These are phyloP conservation scores for Trametes cubensis DNA, from an alignment of 768 basidiomycete genomes.

Conservation along the genomic window DNA sequence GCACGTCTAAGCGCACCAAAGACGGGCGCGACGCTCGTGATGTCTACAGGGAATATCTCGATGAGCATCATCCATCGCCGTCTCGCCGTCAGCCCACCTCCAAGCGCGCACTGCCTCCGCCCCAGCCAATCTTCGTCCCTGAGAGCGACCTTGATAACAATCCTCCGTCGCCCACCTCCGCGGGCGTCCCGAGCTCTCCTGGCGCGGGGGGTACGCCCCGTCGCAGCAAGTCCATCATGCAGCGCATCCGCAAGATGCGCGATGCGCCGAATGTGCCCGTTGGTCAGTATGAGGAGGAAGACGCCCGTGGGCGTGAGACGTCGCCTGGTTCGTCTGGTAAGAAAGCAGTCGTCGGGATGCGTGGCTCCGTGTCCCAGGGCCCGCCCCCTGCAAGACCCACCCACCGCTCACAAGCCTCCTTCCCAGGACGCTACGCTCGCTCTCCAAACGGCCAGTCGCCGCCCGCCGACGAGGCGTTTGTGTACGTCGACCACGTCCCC, in stretches of 20 bases:
- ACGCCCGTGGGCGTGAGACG: conserved; percentile 43
- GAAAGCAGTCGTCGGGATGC: conserved; percentile 29
- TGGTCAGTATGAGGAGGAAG: conserved; percentile 43
- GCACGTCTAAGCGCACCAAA: conserved; percentile 43
- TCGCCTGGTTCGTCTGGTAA: conserved; percentile 48
- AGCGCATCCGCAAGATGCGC: conserved; percentile 87
- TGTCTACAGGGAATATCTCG: conserved; percentile 47
- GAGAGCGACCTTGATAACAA: conserved; percentile 43
- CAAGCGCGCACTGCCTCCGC: conserved; percentile 69
- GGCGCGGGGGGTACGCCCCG: conserved; percentile 49
- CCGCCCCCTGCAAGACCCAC: conserved; percentile 50
- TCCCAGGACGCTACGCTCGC: conserved; percentile 71
- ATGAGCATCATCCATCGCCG: conserved; percentile 39
- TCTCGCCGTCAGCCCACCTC: conserved; percentile 40
- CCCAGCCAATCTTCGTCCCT: conserved; percentile 79
- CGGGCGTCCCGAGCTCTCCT: conserved; percentile 44
- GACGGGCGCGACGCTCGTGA: conserved; percentile 55
- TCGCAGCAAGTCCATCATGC: conserved; percentile 82
- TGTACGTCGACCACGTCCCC: conserved; percentile 57
- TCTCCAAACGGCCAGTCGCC: conserved; percentile 36
- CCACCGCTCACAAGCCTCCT: conserved; percentile 73
- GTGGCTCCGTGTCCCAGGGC: conserved; percentile 5
- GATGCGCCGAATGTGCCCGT: conserved; percentile 83
- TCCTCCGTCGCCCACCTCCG: conserved; percentile 41
- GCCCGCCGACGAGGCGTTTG: conserved; percentile 55